Conservation (phyloP, 108 stramenopile genomes). For the Pelagomonas calceolata region DNA sequence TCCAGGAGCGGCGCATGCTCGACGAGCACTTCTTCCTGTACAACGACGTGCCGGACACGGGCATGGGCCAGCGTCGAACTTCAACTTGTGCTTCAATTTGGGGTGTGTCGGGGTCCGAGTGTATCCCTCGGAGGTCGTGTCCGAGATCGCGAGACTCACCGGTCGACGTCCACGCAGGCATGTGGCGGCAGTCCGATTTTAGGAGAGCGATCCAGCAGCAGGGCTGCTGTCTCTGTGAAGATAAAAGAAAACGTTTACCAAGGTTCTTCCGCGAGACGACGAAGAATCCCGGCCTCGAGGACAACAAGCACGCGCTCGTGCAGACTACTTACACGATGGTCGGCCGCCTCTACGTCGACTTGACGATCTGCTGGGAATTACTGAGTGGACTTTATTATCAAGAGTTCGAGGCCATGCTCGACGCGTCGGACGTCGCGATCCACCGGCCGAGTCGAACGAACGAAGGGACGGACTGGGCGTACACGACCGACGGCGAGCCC, state of each 20-base stretch:
- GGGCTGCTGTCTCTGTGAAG: constrained; percentile 61
- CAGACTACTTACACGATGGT: constrained; percentile 49
- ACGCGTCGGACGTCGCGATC: constrained; percentile 40
- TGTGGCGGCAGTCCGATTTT: too few relatives aligned
- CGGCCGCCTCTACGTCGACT: constrained; percentile 34
- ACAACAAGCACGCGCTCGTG: constrained; percentile 60
- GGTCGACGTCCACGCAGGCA: too few relatives aligned
- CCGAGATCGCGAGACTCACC: too few relatives aligned
- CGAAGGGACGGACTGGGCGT: too few relatives aligned
- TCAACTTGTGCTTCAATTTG: too few relatives aligned
- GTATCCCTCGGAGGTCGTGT: too few relatives aligned
- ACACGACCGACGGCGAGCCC: too few relatives aligned
- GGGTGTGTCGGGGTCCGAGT: too few relatives aligned
- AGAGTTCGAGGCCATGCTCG: constrained; percentile 44
- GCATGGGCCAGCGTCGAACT: too few relatives aligned
- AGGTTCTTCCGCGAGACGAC: constrained; percentile 25
- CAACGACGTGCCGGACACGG: too few relatives aligned
- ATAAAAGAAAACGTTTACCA: constrained; percentile 38
- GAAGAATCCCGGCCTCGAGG: constrained; percentile 39
- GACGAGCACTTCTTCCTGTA: too few relatives aligned
- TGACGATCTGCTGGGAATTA: constrained; percentile 57
- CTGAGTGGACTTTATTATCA: constrained; percentile 56
- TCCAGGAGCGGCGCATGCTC: too few relatives aligned
- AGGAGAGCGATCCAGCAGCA: background rate
- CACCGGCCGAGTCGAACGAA: constrained; percentile 41